Base-by-base conservation (phyloP, 192 early-diverging fungal genomes). In the Linderina pennispora region DNA sequence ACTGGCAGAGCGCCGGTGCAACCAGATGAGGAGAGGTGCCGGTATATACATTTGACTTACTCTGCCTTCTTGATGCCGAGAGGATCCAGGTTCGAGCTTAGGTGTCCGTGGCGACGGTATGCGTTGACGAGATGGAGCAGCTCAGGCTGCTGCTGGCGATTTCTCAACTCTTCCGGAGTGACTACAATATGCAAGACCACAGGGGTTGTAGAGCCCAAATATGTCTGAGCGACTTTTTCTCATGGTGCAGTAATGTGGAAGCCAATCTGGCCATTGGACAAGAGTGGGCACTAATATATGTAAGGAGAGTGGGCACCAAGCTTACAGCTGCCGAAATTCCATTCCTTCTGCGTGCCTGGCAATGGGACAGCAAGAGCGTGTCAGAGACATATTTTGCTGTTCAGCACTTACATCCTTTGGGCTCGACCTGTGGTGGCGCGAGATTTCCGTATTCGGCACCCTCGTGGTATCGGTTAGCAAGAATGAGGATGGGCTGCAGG, bases 21-120 rank as follows among this genome's bases (percentile, higher is more conserved):
- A n/a, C n/a, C n/a, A n/a, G n/a, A n/a, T n/a, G n/a, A n/a, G n/a
- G n/a, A n/a, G n/a, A n/a, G n/a, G n/a, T n/a, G n/a, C n/a, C n/a
- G n/a, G n/a, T n/a, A n/a, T n/a, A n/a, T n/a, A 86, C 83, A 22
- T 7, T 26, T 25, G 34, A 70, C 66, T 16, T 70, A 70, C 56
- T 78, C 82, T 45, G 23, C 17, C 50, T 54, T 55, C 36, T 35
- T 79, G 36, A 93, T 77, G 22, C 75, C 80, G 40, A 97, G 76
- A 6, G 94, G 94, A 71, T 97, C 94, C 40, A 97, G 64, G 43
- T 89, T 58, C 0, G 91, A 87, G 0, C 73, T 74, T 25, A 81
- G 73, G 62, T 98, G 91, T 7, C 92, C 92, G 50, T 89, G 78
- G 22, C 78, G 74, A 36, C 91, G 80, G 53, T 85, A 89, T 9